Conservation (phyloP, 805 yeast genomes). For the Yarrowia hollandica region DNA sequence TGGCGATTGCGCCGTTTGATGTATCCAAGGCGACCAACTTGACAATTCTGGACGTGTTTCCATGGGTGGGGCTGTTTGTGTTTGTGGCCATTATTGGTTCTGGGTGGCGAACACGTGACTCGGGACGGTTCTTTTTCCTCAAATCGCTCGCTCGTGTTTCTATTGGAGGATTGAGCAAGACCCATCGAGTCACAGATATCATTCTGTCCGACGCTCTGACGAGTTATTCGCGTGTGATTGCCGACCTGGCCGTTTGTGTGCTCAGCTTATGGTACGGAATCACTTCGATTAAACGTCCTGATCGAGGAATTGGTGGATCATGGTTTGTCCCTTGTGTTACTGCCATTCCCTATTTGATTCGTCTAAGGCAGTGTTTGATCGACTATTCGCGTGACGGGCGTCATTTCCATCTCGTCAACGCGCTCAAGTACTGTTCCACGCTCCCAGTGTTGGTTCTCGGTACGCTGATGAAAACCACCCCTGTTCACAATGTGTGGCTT, state of each 20-base stretch:
- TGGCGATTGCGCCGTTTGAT: neutral
- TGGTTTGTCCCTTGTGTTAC: conserved; percentile 44
- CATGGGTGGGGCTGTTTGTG: conserved; percentile 44
- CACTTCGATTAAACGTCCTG: conserved; percentile 38
- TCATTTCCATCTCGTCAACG: conserved; percentile 62
- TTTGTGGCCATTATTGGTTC: conserved; percentile 45
- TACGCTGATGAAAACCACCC: conserved; percentile 35
- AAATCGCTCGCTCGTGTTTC: conserved; percentile 50
- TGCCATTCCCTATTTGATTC: conserved; percentile 64
- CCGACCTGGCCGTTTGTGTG: conserved; percentile 57
- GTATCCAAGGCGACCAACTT: neutral
- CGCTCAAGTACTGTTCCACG: conserved; percentile 70
- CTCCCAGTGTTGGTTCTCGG: conserved; percentile 52
- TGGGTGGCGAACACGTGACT: conserved; percentile 43
- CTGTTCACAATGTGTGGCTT: conserved; percentile 38
- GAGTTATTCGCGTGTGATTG: conserved; percentile 72
- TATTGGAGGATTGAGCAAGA: conserved; percentile 59
- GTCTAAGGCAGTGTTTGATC: conserved; percentile 76
- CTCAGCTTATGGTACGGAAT: conserved; percentile 29
- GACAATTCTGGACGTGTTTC: conserved; percentile 41
- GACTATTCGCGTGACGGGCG: conserved; percentile 61
- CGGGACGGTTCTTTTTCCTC: conserved; percentile 47
- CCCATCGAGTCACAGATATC: conserved; percentile 71
- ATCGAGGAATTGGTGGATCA: conserved; percentile 43
- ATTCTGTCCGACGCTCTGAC: conserved; percentile 81